These are phyloP conservation scores for Talaromyces liani DNA, from an alignment of 495 filamentous ascomycete genomes.

Conservation along the genomic window DNA sequence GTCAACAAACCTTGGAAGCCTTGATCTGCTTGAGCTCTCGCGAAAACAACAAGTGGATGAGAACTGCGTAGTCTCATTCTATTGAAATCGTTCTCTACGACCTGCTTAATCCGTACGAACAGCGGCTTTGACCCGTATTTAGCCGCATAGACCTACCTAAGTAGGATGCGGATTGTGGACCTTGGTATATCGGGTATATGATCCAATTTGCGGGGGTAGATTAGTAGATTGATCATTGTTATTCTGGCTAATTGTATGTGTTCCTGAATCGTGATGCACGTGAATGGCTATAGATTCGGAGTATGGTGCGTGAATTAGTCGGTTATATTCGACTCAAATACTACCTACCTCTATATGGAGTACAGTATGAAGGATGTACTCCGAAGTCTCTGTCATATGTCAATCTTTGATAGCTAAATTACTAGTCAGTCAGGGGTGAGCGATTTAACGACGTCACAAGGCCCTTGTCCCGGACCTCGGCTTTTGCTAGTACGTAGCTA, in stretches of 20 bases:
- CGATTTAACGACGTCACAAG: neutral
- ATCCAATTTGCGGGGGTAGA: neutral
- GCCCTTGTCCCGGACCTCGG: neutral
- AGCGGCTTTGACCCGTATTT: neutral
- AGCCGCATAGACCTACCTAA: neutral
- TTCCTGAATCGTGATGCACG: neutral
- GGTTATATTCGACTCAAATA: neutral
- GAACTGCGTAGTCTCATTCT: neutral
- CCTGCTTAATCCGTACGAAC: no score
- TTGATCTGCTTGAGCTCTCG: no score
- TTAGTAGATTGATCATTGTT: neutral
- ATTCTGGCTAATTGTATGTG: neutral
- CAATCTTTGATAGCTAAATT: neutral
- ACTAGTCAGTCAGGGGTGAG: neutral
- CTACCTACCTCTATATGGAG: neutral
- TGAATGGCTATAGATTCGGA: neutral
- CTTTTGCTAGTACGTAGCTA: neutral
- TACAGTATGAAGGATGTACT: neutral
- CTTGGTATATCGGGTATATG: neutral
- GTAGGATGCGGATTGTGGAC: no score
- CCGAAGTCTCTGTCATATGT: neutral
- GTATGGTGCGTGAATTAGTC: neutral
- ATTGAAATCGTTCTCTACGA: neutral
- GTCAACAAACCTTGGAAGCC: neutral
- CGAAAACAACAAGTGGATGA: no score